Base-by-base conservation (phyloP, 345 rosid genomes). In the Moricandia arvensis region DNA sequence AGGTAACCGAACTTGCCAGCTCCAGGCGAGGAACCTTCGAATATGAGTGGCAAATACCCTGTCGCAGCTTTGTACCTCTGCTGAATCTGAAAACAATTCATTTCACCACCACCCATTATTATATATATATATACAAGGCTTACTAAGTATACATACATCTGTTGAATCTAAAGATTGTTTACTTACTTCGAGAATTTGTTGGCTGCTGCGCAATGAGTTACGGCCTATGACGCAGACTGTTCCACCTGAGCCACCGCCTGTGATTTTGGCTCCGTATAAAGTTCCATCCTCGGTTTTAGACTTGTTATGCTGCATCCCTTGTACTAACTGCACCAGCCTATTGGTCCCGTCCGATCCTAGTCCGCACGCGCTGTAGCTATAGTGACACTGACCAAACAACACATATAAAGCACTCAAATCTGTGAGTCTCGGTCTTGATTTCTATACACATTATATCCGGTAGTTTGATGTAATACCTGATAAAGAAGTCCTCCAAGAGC, bases 191-290 rank as follows among this genome's bases (percentile, higher is more conserved):
- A 95, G 79, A 82, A 95, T 88, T 76, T 90, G 94, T 41, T 91
- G 90, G 83, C 97, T 89, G 87, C 99, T 96, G 16, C 84, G 71
- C 47, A 89, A 81, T 63, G 86, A 89, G 71, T 93, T 88, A 63
- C 89, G 82, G 51, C 96, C 98, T 58, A 96, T 58, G 34, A 91
- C 93, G 65, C 98, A 88, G 27, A 93, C 92, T 7, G 99, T 91
- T 78, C 99, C 99, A 21, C 99, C 99, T 26, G 96, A 89, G 6
- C 99, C 99, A 2, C 99, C 98, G 1, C 99, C 99, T 0, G 99
- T 96, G 61, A 96, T 96, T 86, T 93, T 96, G 71, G 99, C 98
- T 71, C 99, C 99, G 55, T 87, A 95, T 43, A 95, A 68, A 12
- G 96, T 86, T 64, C 98, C 91, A 16, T 87, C 91, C 31, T 83